A percentile compares a stretch with the other conserved stretches of the same genome.
Conservation (phyloP, 2,329 filamentous ascomycete genomes). For the Penicillium sp. region DNA sequence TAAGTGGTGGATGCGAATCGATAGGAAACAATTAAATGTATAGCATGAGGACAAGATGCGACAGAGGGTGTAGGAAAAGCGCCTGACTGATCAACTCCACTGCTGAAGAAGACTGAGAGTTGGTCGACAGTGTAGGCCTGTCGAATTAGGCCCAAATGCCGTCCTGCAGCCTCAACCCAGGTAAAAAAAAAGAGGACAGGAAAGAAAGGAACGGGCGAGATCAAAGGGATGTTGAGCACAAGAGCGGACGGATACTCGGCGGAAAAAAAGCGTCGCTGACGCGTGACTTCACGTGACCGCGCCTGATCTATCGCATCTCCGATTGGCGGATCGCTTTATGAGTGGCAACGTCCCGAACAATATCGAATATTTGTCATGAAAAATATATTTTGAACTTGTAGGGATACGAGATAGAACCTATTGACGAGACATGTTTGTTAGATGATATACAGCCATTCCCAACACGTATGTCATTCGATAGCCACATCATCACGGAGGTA, state of each 20-base stretch:
- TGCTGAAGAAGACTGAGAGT: neutral
- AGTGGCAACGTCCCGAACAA: conserved; percentile 2
- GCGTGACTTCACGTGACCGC: conserved; percentile 19
- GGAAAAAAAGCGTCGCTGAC: conserved; percentile 18
- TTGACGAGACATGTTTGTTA: neutral
- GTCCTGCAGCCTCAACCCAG: conserved; percentile 28
- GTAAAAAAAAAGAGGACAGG: conserved; percentile 9
- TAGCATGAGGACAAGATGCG: conserved; percentile 10
- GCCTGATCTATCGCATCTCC: neutral
- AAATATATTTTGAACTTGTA: neutral
- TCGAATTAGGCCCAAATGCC: conserved; percentile 15
- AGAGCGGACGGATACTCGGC: conserved; percentile 12
- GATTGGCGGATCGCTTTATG: conserved; percentile 7
- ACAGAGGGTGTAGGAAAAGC: conserved; percentile 17
- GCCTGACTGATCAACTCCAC: conserved; percentile 3
- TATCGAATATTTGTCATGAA: neutral
- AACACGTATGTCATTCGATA: neutral
- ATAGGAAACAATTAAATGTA: conserved; percentile 10
- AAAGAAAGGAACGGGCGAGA: conserved; percentile 16
- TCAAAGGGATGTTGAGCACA: conserved; percentile 16
- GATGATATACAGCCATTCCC: neutral
- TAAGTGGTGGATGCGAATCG: conserved; percentile 7
- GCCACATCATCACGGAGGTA: neutral
- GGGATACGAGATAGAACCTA: neutral
- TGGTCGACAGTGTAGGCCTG: neutral